Percentiles rank a stretch among this genome's conserved stretches.
Conservation (phyloP, 2,329 filamentous ascomycete species). For the Botrytis squamosa region DNA sequence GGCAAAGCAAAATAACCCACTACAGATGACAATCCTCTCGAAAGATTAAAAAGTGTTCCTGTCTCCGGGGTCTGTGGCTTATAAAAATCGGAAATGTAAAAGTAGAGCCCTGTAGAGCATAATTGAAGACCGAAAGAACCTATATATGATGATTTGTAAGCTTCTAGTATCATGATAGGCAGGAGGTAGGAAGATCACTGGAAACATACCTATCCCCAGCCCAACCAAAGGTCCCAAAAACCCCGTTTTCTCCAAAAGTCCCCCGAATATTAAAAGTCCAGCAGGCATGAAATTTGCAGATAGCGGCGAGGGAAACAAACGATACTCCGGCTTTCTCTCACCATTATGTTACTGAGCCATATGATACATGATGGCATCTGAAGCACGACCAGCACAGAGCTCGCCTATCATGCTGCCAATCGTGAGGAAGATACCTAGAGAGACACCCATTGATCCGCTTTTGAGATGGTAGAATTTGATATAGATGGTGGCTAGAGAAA, state of each 20-base stretch:
- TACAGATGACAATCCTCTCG: neutral
- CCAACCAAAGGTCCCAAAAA: neutral
- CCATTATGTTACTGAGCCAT: neutral
- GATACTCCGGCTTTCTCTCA: neutral
- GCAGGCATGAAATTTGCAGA: neutral
- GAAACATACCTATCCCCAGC: neutral
- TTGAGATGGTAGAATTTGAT: neutral
- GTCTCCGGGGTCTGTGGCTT: neutral
- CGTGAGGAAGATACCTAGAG: neutral
- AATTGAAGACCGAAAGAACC: neutral
- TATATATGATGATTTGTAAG: neutral
- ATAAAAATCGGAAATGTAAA: neutral
- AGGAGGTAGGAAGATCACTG: accelerated
- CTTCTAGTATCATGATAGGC: neutral
- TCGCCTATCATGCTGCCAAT: neutral
- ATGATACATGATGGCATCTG: neutral
- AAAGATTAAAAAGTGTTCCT: neutral
- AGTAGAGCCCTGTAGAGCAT: neutral
- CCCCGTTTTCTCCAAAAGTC: neutral
- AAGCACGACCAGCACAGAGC: neutral
- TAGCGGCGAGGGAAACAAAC: neutral
- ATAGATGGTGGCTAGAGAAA: neutral
- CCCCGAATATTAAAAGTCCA: neutral
- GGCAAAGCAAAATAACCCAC: neutral
- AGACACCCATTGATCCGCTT: neutral